Conservation (phyloP, 2,329 filamentous ascomycete genomes). For the Hirsutella rhossiliensis region DNA sequence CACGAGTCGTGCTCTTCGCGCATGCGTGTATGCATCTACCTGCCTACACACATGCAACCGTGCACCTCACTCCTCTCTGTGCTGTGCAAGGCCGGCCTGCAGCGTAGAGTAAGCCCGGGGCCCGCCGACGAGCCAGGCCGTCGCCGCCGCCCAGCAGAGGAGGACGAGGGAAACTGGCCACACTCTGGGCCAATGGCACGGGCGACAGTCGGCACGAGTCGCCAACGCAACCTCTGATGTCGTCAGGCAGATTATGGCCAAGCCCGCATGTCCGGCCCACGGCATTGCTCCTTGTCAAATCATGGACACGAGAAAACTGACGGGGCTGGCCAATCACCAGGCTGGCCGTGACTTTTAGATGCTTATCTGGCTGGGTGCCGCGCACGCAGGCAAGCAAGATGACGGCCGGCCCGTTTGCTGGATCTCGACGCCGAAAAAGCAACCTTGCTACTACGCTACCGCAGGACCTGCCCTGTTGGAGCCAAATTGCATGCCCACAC, state of each 20-base stretch:
- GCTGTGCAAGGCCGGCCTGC: not conserved
- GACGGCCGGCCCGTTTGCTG: slow-evolving; percentile 6
- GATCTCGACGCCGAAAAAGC: slow-evolving; percentile 8
- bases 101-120: not conserved
- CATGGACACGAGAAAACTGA: slow-evolving; percentile 30
- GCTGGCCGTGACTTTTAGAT: slow-evolving; percentile 6
- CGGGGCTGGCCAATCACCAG: slow-evolving; percentile 23
- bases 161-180: no score
- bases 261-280: not conserved
- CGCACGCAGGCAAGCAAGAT: slow-evolving; percentile 12
- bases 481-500: no score
- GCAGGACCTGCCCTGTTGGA: no score
- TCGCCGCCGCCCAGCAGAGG: not conserved
- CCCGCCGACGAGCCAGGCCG: not conserved
- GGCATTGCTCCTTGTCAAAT: slow-evolving; percentile 10
- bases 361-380: slow-evolving; percentile 27
- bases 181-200: no score
- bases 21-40: no score
- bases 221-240: not conserved
- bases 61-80: not conserved
- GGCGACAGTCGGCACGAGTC: no score
- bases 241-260: not conserved
- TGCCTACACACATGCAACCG: no score
- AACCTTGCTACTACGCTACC: not conserved
- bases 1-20: not conserved